These are phyloP conservation scores for Aphanocladium album DNA, from an alignment of 2,329 filamentous ascomycete genomes.

Conservation along the genomic window DNA sequence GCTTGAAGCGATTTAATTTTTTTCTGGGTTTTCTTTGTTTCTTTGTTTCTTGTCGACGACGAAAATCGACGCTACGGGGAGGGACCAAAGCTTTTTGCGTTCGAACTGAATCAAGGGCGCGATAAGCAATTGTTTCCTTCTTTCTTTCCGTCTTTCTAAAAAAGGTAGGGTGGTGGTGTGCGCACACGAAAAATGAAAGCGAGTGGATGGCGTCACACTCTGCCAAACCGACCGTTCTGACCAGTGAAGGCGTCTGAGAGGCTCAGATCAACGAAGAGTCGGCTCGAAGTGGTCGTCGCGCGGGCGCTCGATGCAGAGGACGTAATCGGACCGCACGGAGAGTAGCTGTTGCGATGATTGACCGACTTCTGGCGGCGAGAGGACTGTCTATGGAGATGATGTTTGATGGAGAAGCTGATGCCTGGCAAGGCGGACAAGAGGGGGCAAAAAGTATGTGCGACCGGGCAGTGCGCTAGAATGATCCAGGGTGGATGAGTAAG, in stretches of 20 bases:
- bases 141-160: background rate
- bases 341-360: slow-evolving; percentile 21
- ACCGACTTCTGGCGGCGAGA: slow-evolving; percentile 32
- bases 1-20: slow-evolving; percentile 3
- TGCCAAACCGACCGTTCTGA: slow-evolving; percentile 36
- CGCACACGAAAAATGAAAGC: slow-evolving; percentile 12
- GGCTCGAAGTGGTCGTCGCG: slow-evolving; percentile 28
- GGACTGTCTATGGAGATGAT: slow-evolving; percentile 23
- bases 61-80: slow-evolving; percentile 4
- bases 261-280: slow-evolving; percentile 34
- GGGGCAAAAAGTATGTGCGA: slow-evolving; percentile 16
- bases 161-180: background rate
- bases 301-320: slow-evolving; percentile 17
- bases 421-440: slow-evolving; percentile 15
- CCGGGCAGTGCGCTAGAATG: background rate
- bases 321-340: slow-evolving; percentile 1
- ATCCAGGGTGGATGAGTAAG: slow-evolving; percentile 3
- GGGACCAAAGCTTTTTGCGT: background rate
- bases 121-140: slow-evolving; percentile 6
- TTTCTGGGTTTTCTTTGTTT: background rate
- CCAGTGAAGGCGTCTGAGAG: slow-evolving; percentile 60
- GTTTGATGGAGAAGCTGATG: slow-evolving; percentile 21
- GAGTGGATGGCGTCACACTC: slow-evolving; percentile 18
- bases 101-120: background rate
- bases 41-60: slow-evolving; percentile 4